Conservation (phyloP, 225 moss, liverwort and hornwort species). For the Polytrichum commune region DNA sequence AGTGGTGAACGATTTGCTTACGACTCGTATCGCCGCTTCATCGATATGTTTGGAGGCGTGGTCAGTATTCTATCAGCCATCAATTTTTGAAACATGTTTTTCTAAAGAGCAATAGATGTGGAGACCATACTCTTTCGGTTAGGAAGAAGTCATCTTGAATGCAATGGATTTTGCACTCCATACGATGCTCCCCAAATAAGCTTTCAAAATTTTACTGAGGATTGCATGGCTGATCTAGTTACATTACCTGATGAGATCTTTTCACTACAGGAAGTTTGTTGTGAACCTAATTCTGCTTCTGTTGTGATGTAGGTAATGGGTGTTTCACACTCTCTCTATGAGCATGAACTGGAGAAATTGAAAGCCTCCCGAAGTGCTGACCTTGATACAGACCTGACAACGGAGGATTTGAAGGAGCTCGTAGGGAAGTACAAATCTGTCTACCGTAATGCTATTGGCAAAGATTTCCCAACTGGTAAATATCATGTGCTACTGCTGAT, state of each 20-base stretch:
- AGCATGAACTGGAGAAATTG: constrained; percentile 73
- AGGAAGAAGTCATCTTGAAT: too few relatives aligned
- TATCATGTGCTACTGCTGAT: too few relatives aligned
- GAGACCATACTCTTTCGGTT: too few relatives aligned
- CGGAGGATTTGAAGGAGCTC: constrained; percentile 81
- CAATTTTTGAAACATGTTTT: too few relatives aligned
- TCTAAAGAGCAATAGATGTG: too few relatives aligned
- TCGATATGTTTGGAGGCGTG: constrained; percentile 97
- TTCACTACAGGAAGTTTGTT: too few relatives aligned
- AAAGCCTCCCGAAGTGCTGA: constrained; percentile 54
- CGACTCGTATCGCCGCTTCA: constrained; percentile 90
- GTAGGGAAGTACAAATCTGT: constrained; percentile 76
- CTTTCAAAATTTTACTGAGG: too few relatives aligned
- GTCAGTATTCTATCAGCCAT: constrained; percentile 37
- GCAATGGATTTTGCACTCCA: too few relatives aligned
- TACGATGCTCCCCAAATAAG: too few relatives aligned
- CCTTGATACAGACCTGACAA: constrained; percentile 76
- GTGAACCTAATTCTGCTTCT: neutral
- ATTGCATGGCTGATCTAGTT: too few relatives aligned
- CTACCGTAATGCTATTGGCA: constrained; percentile 69
- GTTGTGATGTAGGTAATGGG: constrained; percentile 69
- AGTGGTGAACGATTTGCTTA: constrained; percentile 89
- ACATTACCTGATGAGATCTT: too few relatives aligned
- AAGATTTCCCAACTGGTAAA: constrained; percentile 73
- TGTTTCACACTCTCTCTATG: constrained; percentile 79